Evolutionary conservation across 176 grass and related monocot species (phyloP).

Genomic region (Eragrostis nindensis): DNA sequence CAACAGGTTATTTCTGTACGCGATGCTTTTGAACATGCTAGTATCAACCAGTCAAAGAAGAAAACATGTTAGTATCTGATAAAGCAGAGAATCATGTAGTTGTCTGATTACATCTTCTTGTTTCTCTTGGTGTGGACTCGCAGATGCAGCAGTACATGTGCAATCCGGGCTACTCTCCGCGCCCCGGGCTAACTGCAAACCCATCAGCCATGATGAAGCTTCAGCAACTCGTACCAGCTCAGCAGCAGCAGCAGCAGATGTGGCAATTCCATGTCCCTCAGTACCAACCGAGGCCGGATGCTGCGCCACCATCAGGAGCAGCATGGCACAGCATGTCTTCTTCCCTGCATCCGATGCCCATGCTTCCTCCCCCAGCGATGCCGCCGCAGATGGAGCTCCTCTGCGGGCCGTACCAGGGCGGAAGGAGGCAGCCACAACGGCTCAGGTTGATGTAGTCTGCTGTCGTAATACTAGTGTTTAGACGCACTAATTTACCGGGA

Average conservation of each 20-base stretch:
- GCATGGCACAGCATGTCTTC: constrained; percentile 40
- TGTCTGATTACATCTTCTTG: background rate
- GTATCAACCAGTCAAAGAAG: no score
- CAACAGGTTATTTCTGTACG: constrained; percentile 40
- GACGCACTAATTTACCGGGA: background rate
- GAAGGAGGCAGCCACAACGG: constrained; percentile 38
- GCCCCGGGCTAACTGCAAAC: background rate
- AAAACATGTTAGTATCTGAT: no score
- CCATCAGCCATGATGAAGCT: constrained; percentile 38
- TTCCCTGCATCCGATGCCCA: constrained; percentile 10
- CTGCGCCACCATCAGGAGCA: background rate
- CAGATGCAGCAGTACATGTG: constrained; percentile 56
- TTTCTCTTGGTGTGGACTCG: background rate
- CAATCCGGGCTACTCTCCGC: constrained; percentile 32
- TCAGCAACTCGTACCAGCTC: constrained; percentile 26
- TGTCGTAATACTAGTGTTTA: background rate
- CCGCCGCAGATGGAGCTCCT: constrained; percentile 50
- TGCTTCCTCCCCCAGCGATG: constrained; percentile 34
- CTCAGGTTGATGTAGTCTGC: constrained; percentile 44
- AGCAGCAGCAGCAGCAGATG: constrained; percentile 45
- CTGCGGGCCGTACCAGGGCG: constrained; percentile 43
- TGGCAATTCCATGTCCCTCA: constrained; percentile 51
- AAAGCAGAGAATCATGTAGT: background rate
- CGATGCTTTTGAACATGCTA: constrained; percentile 1
- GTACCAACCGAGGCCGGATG: constrained; percentile 39